Evolutionary conservation across 1,139 yeast genomes (phyloP).

Genomic region (Hyphopichia burtonii): DNA sequence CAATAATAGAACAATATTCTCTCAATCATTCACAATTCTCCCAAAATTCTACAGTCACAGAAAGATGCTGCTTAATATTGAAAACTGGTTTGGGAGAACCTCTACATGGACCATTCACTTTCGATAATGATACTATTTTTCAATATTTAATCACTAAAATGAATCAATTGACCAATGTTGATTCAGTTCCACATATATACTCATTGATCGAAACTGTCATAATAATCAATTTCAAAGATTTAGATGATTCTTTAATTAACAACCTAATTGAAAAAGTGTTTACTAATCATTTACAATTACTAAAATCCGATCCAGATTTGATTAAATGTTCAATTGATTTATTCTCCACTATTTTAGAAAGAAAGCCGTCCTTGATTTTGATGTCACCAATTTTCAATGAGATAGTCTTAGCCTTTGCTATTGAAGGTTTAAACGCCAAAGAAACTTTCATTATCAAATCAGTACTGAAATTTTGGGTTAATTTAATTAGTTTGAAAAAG

Average conservation of each 20-base stretch:
- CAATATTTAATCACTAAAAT: conserved; percentile 46
- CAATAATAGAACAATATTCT: conserved; percentile 43
- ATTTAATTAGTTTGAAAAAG: conserved; percentile 50
- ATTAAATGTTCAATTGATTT: conserved; percentile 45
- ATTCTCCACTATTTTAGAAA: conserved; percentile 46
- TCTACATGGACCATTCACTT: conserved; percentile 59
- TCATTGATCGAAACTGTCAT: conserved; percentile 43
- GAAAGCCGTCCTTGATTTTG: conserved; percentile 49
- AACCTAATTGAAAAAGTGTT: conserved; percentile 29
- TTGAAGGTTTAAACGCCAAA: conserved; percentile 48
- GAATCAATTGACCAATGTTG: conserved; percentile 17
- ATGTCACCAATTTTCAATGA: conserved; percentile 30
- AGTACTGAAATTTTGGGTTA: conserved; percentile 64
- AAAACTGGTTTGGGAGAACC: conserved; percentile 56
- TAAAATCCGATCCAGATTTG: conserved; percentile 54
- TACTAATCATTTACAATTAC: conserved; percentile 26
- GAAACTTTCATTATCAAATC: conserved; percentile 70
- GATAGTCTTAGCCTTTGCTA: conserved; percentile 38
- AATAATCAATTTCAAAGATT: conserved; percentile 26
- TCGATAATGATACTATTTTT: conserved; percentile 41
- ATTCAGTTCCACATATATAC: conserved; percentile 40
- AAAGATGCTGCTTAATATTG: conserved; percentile 56
- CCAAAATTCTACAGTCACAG: conserved; percentile 45
- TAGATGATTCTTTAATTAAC: conserved; percentile 29
- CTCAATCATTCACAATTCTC: conserved; percentile 32